These are phyloP conservation scores for Aureobasidium sp. DNA, from an alignment of 2,329 filamentous ascomycete species.

Conservation along the genomic window DNA sequence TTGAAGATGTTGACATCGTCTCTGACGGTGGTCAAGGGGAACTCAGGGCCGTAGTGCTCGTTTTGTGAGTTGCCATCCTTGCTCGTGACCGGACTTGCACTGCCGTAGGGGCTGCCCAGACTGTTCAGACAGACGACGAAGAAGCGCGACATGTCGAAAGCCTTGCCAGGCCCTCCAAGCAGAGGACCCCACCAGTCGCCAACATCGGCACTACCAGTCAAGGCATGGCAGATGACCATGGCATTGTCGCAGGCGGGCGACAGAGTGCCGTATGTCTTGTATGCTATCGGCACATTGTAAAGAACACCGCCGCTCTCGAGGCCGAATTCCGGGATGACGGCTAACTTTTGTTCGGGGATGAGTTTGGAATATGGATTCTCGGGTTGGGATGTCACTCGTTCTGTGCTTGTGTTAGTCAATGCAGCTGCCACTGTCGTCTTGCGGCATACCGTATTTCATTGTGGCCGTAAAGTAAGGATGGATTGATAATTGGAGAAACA, in stretches of 20 bases:
- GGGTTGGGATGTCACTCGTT: conserved; percentile 53
- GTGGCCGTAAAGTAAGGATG: neutral
- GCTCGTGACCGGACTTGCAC: conserved; percentile 79
- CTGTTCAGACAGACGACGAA: conserved; percentile 85
- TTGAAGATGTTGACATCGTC: conserved; percentile 91
- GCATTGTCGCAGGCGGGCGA: conserved; percentile 53
- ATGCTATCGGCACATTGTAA: conserved; percentile 63
- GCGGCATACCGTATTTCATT: conserved; percentile 11
- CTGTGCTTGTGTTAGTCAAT: conserved; percentile 21
- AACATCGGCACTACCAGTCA: conserved; percentile 80
- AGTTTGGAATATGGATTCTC: conserved; percentile 86
- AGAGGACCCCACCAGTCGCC: conserved; percentile 84
- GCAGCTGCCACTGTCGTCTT: neutral
- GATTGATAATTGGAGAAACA: neutral
- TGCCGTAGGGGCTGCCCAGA: conserved; percentile 76
- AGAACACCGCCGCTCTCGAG: conserved; percentile 87
- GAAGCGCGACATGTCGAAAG: conserved; percentile 76
- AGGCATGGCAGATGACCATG: conserved; percentile 69
- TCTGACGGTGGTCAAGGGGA: conserved; percentile 87
- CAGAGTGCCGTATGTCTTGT: conserved; percentile 55
- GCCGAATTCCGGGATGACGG: conserved; percentile 79
- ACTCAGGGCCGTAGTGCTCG: conserved; percentile 86
- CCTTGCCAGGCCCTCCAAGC: conserved; percentile 67
- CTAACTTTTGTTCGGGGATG: conserved; percentile 83
- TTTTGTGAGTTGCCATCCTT: conserved; percentile 71